Conservation (phyloP, 2,329 filamentous ascomycete species). For the Claviceps maximensis region DNA sequence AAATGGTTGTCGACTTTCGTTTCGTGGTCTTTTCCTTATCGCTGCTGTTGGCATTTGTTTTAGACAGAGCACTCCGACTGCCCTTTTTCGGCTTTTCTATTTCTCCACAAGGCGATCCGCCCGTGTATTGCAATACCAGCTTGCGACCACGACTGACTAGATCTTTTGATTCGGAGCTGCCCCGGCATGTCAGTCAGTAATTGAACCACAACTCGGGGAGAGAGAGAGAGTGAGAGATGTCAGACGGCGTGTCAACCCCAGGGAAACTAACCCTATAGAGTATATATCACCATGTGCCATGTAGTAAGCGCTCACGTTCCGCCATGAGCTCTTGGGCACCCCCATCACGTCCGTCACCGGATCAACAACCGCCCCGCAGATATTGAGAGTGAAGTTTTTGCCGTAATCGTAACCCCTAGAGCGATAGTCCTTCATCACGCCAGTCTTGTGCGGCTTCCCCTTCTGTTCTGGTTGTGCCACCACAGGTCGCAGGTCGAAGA, state of each 20-base stretch:
- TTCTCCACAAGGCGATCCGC: slow-evolving; percentile 62
- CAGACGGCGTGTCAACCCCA: too few species aligned
- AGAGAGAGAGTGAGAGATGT: too few species aligned
- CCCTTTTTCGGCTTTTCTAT: slow-evolving; percentile 21
- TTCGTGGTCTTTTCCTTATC: slow-evolving; percentile 17
- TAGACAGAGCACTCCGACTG: background rate
- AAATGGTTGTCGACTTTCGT: slow-evolving; percentile 74
- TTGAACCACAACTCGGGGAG: background rate
- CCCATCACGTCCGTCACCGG: slow-evolving; percentile 49
- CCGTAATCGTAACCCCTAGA: slow-evolving; percentile 64
- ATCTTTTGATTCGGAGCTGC: slow-evolving; percentile 34
- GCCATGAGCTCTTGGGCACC: slow-evolving; percentile 47
- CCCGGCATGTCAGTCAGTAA: background rate
- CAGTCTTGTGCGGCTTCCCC: slow-evolving; percentile 30
- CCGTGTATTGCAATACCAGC: slow-evolving; percentile 62
- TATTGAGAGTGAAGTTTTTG: slow-evolving; percentile 72
- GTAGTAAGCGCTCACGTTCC: slow-evolving; percentile 72
- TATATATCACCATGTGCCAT: slow-evolving; percentile 50
- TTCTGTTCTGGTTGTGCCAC: slow-evolving; percentile 32
- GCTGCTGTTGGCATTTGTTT: background rate
- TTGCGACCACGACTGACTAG: slow-evolving; percentile 54
- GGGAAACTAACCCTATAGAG: slow-evolving; percentile 61
- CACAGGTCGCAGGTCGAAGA: slow-evolving; percentile 46
- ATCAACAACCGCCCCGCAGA: slow-evolving; percentile 65
- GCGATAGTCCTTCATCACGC: slow-evolving; percentile 39